Base-by-base conservation (phyloP, 148 eudicot species). In the Hydrangea macrophylla region DNA sequence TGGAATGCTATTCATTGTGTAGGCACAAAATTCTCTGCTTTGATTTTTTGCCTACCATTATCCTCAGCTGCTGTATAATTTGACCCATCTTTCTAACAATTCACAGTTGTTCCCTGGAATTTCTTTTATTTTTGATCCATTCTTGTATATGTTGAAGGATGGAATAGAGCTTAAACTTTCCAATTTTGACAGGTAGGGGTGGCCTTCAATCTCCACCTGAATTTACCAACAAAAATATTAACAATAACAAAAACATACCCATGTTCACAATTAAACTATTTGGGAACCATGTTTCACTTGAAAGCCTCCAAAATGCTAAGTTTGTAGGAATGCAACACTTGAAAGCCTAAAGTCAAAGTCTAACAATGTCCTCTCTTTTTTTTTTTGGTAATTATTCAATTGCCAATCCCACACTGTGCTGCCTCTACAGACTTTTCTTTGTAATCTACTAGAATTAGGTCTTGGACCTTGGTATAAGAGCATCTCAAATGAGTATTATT, bases 181-280 rank as follows among this genome's bases (percentile, higher is more conserved):
- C 54, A 80, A 79, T 56, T 79, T 79, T 58, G 78, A 76, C 55
- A 82, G 73, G 75, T 76, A 76, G 11, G 85, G 83, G 42, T 82
- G 80, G 8, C 73, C 80, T 73, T 82, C 80, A 37, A 79, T 74
- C 54, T 82, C 80, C 71, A 82, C 85, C 85, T 82, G 73, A 37
- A 18, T 62, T 42, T 24, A 33, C 58, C 55, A 40, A 39, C 31
- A 22, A 32, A 20, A n/a, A 62, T 39, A 2, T 7, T 7, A 35
- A 9, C 7, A 23, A 6, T 10, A 35, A 24, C 20, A 40, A 45
- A 28, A 32, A 42, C 17, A 31, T 11, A n/a, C 8, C n/a, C 17
- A 48, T 15, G 6, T 13, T 35, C 39, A 35, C 8, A 35, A 35
- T 35, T 4, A 44, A 13, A 44, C 17, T 20, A 44, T 44, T 11